These are phyloP conservation scores for Hapsidospora chrysogenum DNA, from an alignment of 495 filamentous ascomycete species.

Conservation along the genomic window DNA sequence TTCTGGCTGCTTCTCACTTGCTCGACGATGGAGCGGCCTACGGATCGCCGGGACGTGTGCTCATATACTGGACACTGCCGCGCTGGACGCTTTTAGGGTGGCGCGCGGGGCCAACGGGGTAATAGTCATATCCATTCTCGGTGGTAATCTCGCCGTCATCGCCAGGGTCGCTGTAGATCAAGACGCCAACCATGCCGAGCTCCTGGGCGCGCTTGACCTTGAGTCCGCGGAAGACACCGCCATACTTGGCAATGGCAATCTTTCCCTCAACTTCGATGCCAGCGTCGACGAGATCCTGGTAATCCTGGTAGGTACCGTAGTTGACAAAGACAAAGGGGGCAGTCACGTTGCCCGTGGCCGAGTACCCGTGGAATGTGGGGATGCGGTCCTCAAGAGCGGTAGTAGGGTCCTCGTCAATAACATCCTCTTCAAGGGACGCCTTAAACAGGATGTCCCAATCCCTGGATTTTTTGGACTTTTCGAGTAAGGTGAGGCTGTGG, in stretches of 20 bases:
- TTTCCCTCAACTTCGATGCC: conserved; percentile 68
- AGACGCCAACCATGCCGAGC: conserved; percentile 71
- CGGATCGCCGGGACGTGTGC: conserved; percentile 42
- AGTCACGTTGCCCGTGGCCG: conserved; percentile 79
- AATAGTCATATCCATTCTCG: conserved; percentile 60
- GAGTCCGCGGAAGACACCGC: conserved; percentile 70
- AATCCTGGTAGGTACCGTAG: conserved; percentile 75
- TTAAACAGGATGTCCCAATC: conserved; percentile 55
- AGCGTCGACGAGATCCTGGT: conserved; percentile 61
- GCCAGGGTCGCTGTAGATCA: conserved; percentile 81
- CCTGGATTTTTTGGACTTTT: conserved; percentile 24
- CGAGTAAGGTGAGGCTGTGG: conserved; percentile 61
- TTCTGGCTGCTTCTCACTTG: no score
- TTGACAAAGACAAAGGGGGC: conserved; percentile 68
- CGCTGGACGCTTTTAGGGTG: conserved; percentile 82
- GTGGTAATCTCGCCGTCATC: conserved; percentile 73
- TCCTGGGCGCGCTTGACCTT: conserved; percentile 91
- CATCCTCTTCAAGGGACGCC: conserved; percentile 69
- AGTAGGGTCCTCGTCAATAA: conserved; percentile 71
- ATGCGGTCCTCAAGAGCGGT: conserved; percentile 55
- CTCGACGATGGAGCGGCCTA: conserved; percentile 18
- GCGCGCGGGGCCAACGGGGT: conserved; percentile 76
- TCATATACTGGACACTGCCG: conserved; percentile 79
- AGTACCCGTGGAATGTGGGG: conserved; percentile 93
- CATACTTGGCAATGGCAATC: conserved; percentile 78